Evolutionary conservation across 202 grass and related monocot genomes (phyloP).

Genomic region (Hordeum pubiflorum): DNA sequence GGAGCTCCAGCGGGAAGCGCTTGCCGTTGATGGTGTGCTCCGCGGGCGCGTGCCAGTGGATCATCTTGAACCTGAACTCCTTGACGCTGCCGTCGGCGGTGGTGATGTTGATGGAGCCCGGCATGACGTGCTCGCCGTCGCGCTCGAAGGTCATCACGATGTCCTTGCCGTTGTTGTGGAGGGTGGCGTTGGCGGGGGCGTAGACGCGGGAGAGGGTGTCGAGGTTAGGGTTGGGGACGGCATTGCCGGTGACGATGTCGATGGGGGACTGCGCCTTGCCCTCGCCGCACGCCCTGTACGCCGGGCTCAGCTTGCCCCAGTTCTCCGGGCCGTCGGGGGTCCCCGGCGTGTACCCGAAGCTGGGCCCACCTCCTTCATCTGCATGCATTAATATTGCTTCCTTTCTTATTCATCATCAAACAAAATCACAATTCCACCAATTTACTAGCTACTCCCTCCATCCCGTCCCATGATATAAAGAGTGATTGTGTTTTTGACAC

Average conservation of each 20-base stretch:
- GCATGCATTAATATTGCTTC: not conserved
- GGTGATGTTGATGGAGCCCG: not conserved
- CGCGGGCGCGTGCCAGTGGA: slow-evolving; percentile 71
- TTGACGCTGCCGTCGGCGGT: slow-evolving; percentile 10
- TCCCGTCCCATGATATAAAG: no score
- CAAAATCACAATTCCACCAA: no score
- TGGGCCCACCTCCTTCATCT: not conserved
- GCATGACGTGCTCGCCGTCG: not conserved
- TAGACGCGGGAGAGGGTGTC: slow-evolving; percentile 41
- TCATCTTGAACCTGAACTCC: slow-evolving; percentile 26
- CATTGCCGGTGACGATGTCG: slow-evolving; percentile 40
- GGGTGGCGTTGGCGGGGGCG: slow-evolving; percentile 28
- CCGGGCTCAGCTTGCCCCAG: slow-evolving; percentile 47
- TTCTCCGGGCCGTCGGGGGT: slow-evolving; percentile 25
- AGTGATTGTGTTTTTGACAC: no score
- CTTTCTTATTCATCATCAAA: no score
- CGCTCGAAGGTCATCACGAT: not conserved
- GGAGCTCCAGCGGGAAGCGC: slow-evolving; percentile 40
- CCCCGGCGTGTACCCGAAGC: slow-evolving; percentile 5
- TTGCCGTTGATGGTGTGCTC: slow-evolving; percentile 75
- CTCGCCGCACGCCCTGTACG: slow-evolving; percentile 33
- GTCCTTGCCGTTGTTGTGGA: slow-evolving; percentile 47
- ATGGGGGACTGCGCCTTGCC: slow-evolving; percentile 57
- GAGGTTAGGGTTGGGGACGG: slow-evolving; percentile 6
- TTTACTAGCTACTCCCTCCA: no score